Evolutionary conservation across 164 flowering plant genomes (phyloP).

Genomic region (Echeveria elegans): DNA sequence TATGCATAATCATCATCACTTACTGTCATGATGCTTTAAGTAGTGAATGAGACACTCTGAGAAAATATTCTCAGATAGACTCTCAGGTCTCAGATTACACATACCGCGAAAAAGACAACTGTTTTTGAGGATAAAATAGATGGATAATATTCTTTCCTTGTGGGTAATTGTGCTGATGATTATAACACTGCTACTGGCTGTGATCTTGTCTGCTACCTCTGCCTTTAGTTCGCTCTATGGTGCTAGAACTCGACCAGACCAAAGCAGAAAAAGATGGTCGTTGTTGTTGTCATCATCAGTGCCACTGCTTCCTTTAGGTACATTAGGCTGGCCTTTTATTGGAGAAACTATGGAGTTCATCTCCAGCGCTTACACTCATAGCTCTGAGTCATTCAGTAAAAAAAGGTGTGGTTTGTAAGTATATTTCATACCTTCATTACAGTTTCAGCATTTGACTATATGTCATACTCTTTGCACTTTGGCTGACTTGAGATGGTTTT

Average conservation of each 20-base stretch:
- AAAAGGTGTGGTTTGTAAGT: slow-evolving; percentile 56
- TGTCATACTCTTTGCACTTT: neutral
- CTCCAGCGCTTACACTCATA: slow-evolving; percentile 15
- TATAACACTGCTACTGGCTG: neutral
- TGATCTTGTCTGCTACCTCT: neutral
- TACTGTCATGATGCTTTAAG: neutral
- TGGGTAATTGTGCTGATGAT: slow-evolving; percentile 5
- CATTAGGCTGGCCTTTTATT: neutral
- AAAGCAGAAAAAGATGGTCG: neutral
- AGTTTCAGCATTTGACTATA: no score
- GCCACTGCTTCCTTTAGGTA: neutral
- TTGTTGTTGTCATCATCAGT: neutral
- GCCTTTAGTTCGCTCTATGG: neutral
- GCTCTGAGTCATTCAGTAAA: slow-evolving; percentile 78
- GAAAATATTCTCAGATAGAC: neutral
- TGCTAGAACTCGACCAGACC: slow-evolving; percentile 11
- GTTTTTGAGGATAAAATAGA: neutral
- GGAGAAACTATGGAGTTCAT: neutral
- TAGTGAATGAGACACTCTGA: neutral
- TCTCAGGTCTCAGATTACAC: neutral
- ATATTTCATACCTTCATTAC: neutral
- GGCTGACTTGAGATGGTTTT: neutral
- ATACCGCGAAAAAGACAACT: neutral
- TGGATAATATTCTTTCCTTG: neutral
- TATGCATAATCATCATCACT: neutral